phyloP scores from a whole-genome alignment of 2,329 filamentous ascomycete species.

The Phoma sp. region DNA sequence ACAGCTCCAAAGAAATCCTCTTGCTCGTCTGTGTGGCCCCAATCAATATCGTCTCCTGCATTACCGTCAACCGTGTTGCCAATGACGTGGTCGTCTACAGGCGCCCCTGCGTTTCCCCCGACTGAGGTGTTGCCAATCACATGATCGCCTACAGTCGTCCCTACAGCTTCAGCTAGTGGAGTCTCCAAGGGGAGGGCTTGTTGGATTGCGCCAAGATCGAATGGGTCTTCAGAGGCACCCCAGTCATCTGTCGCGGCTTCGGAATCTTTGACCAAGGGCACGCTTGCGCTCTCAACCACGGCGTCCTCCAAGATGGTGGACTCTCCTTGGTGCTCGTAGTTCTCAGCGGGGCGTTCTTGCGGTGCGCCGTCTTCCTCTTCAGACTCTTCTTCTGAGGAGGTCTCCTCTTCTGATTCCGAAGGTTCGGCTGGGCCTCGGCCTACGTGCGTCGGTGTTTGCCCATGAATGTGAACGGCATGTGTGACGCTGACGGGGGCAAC shows the following conservation, averaged over 20 bases:
- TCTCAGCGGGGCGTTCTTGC: conserved; percentile 36
- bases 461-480: conserved; percentile 28
- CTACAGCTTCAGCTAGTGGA: conserved; percentile 35
- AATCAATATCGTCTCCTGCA: conserved; percentile 41
- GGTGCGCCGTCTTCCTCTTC: conserved; percentile 17
- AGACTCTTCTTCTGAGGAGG: conserved; percentile 27
- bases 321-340: conserved; percentile 59
- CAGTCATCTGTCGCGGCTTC: conserved; percentile 47
- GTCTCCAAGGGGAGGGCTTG: conserved; percentile 35
- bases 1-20: conserved; percentile 40
- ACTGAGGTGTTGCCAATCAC: conserved; percentile 40
- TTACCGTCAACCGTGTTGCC: conserved; percentile 41
- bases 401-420: conserved; percentile 23
- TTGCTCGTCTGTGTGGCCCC: conserved; percentile 44
- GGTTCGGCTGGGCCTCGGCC: conserved; percentile 21
- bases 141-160: conserved; percentile 42
- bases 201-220: conserved; percentile 38
- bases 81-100: conserved; percentile 41
- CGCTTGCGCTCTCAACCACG: conserved; percentile 51
- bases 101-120: conserved; percentile 41
- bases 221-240: conserved; percentile 40
- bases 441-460: conserved; percentile 18
- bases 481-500: conserved; percentile 25
- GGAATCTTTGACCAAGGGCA: conserved; percentile 52
- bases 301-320: conserved; percentile 55